A percentile compares a stretch with the other conserved stretches of the same genome.
Conservation (phyloP, 192 early-diverging fungal genomes). For the Backusella tarrabulga region DNA sequence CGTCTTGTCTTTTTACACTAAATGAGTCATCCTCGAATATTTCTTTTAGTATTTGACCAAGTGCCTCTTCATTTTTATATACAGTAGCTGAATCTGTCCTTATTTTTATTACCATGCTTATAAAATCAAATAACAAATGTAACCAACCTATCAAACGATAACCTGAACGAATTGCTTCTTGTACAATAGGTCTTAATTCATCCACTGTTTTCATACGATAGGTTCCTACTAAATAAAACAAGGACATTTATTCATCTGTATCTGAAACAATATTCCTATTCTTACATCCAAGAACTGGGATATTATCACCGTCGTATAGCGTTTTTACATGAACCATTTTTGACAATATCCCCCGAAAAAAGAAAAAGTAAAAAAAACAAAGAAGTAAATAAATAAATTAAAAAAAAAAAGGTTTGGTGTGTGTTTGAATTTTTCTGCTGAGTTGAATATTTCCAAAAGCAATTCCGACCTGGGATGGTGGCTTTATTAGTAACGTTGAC, state of each 20-base stretch:
- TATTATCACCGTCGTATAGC: slow-evolving; percentile 1
- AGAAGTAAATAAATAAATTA: neutral
- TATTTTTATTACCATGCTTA: neutral
- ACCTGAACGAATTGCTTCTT: slow-evolving; percentile 39
- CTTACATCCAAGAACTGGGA: slow-evolving; percentile 14
- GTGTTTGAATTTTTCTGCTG: neutral
- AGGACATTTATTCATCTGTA: neutral
- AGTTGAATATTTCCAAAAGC: too few species aligned
- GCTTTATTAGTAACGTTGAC: too few species aligned
- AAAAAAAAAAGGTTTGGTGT: neutral
- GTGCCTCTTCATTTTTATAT: slow-evolving; percentile 61
- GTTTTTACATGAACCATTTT: slow-evolving; percentile 3
- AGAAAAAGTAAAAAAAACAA: neutral
- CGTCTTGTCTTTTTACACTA: slow-evolving; percentile 54
- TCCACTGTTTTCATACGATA: slow-evolving; percentile 39
- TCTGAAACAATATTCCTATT: neutral
- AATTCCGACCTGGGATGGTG: too few species aligned
- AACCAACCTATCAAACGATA: slow-evolving; percentile 45
- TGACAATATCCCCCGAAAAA: too few species aligned
- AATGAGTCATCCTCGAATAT: slow-evolving; percentile 43
- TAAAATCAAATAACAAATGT: neutral
- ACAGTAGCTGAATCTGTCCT: slow-evolving; percentile 61
- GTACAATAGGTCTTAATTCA: slow-evolving; percentile 33
- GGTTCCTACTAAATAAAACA: slow-evolving; percentile 39
- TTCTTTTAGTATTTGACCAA: slow-evolving; percentile 51